phyloP scores from a whole-genome alignment of 1,139 yeast species.

The Waltiozyma sp. region DNA sequence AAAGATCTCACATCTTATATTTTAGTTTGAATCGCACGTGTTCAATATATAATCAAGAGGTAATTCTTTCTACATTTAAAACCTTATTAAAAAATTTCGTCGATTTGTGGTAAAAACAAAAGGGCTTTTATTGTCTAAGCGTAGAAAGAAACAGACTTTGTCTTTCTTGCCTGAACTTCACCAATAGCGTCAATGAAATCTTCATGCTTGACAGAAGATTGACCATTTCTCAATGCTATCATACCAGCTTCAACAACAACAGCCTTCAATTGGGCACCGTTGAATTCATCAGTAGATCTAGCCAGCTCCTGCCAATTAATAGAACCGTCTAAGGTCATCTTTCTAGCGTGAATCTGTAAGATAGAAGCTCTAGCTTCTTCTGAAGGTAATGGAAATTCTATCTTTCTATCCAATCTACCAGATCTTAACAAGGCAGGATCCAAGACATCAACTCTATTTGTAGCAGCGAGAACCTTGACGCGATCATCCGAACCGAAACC shows the following conservation, averaged over 20 bases:
- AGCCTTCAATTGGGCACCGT: conserved; percentile 97
- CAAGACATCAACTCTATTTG: conserved; percentile 93
- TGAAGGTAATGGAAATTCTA: conserved; percentile 93
- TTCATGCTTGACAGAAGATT: conserved; percentile 85
- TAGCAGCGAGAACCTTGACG: conserved; percentile 95
- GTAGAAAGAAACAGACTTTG: conserved; percentile 89
- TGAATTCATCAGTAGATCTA: conserved; percentile 94
- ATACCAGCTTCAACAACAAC: conserved; percentile 99
- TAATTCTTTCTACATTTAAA: no score
- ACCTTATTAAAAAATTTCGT: neutral
- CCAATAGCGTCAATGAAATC: conserved; percentile 97
- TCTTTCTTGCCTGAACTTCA: conserved; percentile 96
- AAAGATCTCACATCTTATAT: no score
- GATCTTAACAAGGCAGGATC: conserved; percentile 96
- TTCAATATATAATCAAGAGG: no score
- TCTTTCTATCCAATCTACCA: conserved; percentile 94
- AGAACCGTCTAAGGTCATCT: conserved; percentile 86
- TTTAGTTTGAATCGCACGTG: no score
- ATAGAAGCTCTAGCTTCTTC: conserved; percentile 97
- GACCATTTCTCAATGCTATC: conserved; percentile 96
- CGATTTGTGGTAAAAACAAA: neutral
- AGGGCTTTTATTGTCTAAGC: conserved; percentile 54
- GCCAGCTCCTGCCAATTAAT: conserved; percentile 98
- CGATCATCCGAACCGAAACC: conserved; percentile 98
- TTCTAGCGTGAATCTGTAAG: conserved; percentile 91